Percentiles rank a stretch among this genome's conserved stretches.
Conservation (phyloP, 202 grass and related monocot species). For the Panicum hallii region DNA sequence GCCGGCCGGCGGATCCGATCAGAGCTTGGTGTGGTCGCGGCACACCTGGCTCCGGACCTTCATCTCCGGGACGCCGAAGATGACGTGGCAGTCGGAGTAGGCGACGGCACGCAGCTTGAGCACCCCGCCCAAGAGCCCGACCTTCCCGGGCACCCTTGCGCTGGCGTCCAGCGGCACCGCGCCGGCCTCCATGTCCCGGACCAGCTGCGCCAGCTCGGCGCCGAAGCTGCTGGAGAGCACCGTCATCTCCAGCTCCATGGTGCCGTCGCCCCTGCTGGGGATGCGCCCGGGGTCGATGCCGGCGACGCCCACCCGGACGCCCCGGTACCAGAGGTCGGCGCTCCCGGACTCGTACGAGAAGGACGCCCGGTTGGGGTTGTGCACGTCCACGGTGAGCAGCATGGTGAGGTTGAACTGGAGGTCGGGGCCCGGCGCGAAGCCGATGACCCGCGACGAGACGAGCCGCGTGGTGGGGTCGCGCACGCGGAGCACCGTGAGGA, state of each 20-base stretch:
- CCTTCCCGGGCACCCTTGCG: conserved; percentile 62
- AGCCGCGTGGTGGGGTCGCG: conserved; percentile 52
- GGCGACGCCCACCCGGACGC: conserved; percentile 51
- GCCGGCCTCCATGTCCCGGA: conserved; percentile 52
- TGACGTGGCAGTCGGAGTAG: conserved; percentile 56
- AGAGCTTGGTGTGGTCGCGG: conserved; percentile 52
- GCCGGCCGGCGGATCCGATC: neutral
- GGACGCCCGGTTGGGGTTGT: conserved; percentile 69
- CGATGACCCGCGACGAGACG: conserved; percentile 41
- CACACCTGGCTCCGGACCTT: conserved; percentile 62
- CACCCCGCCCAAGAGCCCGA: conserved; percentile 45
- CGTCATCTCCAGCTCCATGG: conserved; percentile 43
- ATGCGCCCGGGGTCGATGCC: conserved; percentile 54
- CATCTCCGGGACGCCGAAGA: conserved; percentile 57
- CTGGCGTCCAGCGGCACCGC: conserved; percentile 50
- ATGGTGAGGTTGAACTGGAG: conserved; percentile 64
- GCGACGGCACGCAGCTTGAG: conserved; percentile 62
- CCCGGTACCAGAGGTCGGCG: conserved; percentile 54
- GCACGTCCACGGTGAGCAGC: conserved; percentile 49
- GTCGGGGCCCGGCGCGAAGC: conserved; percentile 13
- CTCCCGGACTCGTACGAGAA: conserved; percentile 48
- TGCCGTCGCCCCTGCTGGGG: conserved; percentile 52
- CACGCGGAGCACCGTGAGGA: conserved; percentile 55
- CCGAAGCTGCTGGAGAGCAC: conserved; percentile 49
- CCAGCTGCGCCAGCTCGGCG: conserved; percentile 24